A percentile compares a stretch with the other conserved stretches of the same genome.
These are phyloP conservation scores for Penicillium sp. DNA, from an alignment of 2,329 filamentous ascomycete species.

Conservation along the genomic window DNA sequence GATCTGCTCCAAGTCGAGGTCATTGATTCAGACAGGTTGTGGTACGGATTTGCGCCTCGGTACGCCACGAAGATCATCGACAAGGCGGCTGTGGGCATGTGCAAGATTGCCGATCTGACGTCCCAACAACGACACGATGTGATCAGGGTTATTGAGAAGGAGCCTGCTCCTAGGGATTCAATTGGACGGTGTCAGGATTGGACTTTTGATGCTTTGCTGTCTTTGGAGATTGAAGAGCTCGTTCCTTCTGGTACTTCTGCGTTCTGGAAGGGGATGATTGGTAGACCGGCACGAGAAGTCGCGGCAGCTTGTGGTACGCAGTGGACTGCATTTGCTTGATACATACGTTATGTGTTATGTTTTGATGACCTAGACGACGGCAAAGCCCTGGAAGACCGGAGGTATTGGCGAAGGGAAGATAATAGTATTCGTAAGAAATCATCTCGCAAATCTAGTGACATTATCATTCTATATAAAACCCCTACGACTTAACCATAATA, in stretches of 20 bases:
- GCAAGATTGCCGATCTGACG: conserved; percentile 15
- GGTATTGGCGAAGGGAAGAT: neutral
- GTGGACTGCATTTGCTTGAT: conserved; percentile 10
- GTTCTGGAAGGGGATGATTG: conserved; percentile 24
- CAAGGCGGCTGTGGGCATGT: conserved; percentile 21
- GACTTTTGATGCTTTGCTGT: conserved; percentile 22
- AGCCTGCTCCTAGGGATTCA: conserved; percentile 20
- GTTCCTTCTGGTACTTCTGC: conserved; percentile 21
- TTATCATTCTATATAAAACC: neutral
- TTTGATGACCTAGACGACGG: neutral
- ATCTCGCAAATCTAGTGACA: neutral
- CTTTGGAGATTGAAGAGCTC: conserved; percentile 26
- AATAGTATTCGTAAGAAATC: neutral
- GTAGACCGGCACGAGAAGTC: conserved; percentile 14
- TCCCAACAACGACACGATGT: conserved; percentile 15
- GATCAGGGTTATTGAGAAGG: conserved; percentile 17
- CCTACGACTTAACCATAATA: neutral
- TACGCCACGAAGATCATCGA: conserved; percentile 20
- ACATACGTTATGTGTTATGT: neutral
- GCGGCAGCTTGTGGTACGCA: conserved; percentile 5
- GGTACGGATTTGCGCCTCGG: conserved; percentile 23
- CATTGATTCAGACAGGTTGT: conserved; percentile 19
- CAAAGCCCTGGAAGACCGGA: too few species aligned
- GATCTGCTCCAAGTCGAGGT: conserved; percentile 27
- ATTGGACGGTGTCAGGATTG: conserved; percentile 24